These are phyloP conservation scores for Singerocomus rubriflavus DNA, from an alignment of 1,284 basidiomycete species.

Conservation along the genomic window DNA sequence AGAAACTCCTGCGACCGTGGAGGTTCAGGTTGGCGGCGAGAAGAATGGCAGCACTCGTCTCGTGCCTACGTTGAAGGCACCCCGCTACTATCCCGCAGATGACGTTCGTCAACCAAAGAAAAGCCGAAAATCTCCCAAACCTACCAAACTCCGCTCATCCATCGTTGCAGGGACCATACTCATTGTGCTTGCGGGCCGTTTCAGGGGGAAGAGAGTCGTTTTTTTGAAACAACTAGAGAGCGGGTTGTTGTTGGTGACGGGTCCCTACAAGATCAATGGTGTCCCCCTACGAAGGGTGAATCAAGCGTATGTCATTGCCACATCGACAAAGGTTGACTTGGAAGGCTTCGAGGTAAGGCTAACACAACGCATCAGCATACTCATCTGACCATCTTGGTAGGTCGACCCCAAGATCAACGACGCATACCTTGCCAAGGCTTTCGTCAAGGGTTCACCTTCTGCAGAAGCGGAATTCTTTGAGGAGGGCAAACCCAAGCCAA, in stretches of 20 bases:
- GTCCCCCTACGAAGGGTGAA: constrained; percentile 98
- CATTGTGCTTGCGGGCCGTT: constrained; percentile 97
- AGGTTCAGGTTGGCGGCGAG: constrained; percentile 84
- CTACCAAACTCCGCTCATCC: constrained; percentile 76
- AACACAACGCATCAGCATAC: constrained; percentile 12
- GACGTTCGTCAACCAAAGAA: constrained; percentile 90
- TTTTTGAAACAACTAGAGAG: constrained; percentile 96
- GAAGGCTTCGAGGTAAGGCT: constrained; percentile 63
- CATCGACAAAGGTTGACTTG: constrained; percentile 93
- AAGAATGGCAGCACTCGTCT: constrained; percentile 91
- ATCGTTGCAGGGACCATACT: constrained; percentile 96
- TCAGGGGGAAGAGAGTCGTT: constrained; percentile 97
- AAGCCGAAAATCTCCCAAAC: constrained; percentile 83
- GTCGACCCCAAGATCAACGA: constrained; percentile 91
- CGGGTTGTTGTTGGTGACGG: constrained; percentile 93
- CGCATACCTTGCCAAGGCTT: constrained; percentile 89
- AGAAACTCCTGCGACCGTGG: constrained; percentile 61
- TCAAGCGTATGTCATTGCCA: constrained; percentile 99
- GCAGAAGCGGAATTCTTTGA: constrained; percentile 97
- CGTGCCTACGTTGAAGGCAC: constrained; percentile 83
- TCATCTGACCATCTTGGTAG: constrained; percentile 36
- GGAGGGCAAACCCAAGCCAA: constrained; percentile 90
- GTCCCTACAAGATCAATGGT: constrained; percentile 98
- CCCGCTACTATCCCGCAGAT: constrained; percentile 97
- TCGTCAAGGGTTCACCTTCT: constrained; percentile 64